These are phyloP conservation scores for Barbarea vulgaris DNA, from an alignment of 345 rosid genomes.

Conservation along the genomic window DNA sequence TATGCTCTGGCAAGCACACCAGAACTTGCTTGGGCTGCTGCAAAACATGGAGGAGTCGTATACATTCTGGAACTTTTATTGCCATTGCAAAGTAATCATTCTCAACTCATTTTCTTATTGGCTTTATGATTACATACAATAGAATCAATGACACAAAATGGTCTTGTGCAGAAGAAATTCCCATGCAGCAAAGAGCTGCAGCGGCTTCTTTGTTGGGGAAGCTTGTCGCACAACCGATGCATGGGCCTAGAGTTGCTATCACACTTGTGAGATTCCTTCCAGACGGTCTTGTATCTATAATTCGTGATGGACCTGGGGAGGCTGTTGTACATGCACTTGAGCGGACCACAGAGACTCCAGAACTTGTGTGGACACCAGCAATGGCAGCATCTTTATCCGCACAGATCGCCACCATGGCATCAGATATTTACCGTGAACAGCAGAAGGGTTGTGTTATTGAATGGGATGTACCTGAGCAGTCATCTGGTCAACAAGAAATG, in stretches of 20 bases:
- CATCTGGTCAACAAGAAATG: conserved; percentile 89
- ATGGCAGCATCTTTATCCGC: conserved; percentile 99
- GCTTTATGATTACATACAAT: conserved; percentile 23
- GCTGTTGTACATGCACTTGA: conserved; percentile 91
- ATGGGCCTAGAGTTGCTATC: conserved; percentile 98
- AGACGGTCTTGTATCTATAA: conserved; percentile 89
- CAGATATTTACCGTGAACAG: conserved; percentile 89
- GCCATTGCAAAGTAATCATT: conserved; percentile 76
- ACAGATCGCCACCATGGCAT: conserved; percentile 92
- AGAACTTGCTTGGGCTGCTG: conserved; percentile 99
- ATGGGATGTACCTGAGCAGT: conserved; percentile 98
- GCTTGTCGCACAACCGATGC: conserved; percentile 99
- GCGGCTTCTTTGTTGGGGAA: conserved; percentile 95
- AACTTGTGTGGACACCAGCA: conserved; percentile 99
- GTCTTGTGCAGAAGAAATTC: conserved; percentile 79
- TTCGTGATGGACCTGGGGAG: conserved; percentile 99
- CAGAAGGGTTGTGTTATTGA: conserved; percentile 91
- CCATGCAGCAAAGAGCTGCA: conserved; percentile 93
- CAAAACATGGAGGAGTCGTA: conserved; percentile 98
- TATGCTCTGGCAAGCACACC: conserved; percentile 98
- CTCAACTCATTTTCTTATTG: conserved; percentile 15
- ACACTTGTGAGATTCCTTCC: conserved; percentile 97
- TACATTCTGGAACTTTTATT: conserved; percentile 95
- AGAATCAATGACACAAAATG: conserved; percentile 36
- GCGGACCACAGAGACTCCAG: conserved; percentile 94